These are phyloP conservation scores for Cryptococcus sp. DNA, from an alignment of 1,284 basidiomycete genomes.

Conservation along the genomic window DNA sequence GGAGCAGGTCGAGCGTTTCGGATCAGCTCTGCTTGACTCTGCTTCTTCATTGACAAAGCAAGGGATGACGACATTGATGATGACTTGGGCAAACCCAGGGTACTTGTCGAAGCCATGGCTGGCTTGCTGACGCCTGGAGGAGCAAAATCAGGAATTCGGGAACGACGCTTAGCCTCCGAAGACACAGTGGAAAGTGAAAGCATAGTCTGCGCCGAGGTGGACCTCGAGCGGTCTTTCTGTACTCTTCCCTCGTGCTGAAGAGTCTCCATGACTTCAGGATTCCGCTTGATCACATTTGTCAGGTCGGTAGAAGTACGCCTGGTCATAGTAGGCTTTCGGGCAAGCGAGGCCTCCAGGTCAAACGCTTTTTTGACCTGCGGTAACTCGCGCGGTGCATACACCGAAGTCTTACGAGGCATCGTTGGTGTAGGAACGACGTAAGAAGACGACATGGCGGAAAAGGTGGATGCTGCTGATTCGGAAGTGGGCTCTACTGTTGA, in stretches of 20 bases:
- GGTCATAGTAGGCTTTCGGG: conserved; percentile 8
- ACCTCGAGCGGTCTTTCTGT: conserved; percentile 15
- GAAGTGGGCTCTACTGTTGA: not conserved
- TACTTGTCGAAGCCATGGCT: conserved; percentile 19
- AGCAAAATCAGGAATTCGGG: conserved; percentile 26
- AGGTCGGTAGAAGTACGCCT: conserved; percentile 20
- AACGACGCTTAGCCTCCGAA: conserved; percentile 8
- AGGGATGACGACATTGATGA: conserved; percentile 15
- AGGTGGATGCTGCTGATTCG: not conserved
- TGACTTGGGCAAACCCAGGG: conserved; percentile 27
- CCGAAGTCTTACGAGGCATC: conserved; percentile 21
- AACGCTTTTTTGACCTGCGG: conserved; percentile 11
- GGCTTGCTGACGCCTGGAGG: conserved; percentile 7
- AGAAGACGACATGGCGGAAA: conserved; percentile 3
- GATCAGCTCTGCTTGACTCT: conserved; percentile 35
- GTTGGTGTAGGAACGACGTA: conserved; percentile 8
- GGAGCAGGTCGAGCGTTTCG: conserved; percentile 34
- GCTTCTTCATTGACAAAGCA: conserved; percentile 21
- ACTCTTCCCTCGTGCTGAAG: not conserved
- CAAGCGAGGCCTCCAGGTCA: conserved; percentile 18
- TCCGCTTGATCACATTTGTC: conserved; percentile 14
- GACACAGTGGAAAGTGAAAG: conserved; percentile 6
- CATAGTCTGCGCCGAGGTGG: conserved; percentile 16
- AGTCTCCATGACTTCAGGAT: conserved; percentile 11
- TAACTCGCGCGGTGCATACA: conserved; percentile 17